phyloP scores from a whole-genome alignment of 495 filamentous ascomycete genomes.

The Trichoderma orchidacearum region DNA sequence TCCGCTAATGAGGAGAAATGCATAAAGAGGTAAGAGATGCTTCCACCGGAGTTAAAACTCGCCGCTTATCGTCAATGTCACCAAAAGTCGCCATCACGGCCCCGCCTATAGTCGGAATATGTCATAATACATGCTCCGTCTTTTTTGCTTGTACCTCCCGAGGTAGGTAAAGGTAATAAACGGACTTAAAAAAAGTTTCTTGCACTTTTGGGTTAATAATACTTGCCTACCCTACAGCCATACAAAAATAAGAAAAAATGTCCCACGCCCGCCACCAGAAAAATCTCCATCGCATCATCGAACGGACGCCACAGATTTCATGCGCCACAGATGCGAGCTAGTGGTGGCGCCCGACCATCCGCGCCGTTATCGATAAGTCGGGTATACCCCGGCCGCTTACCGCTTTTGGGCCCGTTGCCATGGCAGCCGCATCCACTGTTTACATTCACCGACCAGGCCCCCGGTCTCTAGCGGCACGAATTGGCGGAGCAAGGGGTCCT shows the following conservation, averaged over 20 bases:
- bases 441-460: neutral
- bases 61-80: neutral
- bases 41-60: neutral
- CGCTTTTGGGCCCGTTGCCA: neutral
- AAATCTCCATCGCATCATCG: no score
- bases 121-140: neutral
- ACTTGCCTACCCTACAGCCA: neutral
- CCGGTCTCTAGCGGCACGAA: neutral
- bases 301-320: neutral
- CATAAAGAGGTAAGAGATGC: neutral
- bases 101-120: neutral
- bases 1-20: neutral
- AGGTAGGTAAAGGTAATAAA: no score
- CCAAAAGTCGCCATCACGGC: neutral
- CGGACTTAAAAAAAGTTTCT: no score
- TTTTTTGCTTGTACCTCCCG: no score
- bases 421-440: slow-evolving; percentile 3
- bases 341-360: no score
- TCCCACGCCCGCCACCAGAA: no score
- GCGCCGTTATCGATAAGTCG: neutral
- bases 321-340: no score
- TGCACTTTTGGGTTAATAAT: no score
- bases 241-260: no score
- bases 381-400: neutral
- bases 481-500: neutral